phyloP scores from a whole-genome alignment of 2,329 filamentous ascomycete genomes.

The Fusarium compactum region DNA sequence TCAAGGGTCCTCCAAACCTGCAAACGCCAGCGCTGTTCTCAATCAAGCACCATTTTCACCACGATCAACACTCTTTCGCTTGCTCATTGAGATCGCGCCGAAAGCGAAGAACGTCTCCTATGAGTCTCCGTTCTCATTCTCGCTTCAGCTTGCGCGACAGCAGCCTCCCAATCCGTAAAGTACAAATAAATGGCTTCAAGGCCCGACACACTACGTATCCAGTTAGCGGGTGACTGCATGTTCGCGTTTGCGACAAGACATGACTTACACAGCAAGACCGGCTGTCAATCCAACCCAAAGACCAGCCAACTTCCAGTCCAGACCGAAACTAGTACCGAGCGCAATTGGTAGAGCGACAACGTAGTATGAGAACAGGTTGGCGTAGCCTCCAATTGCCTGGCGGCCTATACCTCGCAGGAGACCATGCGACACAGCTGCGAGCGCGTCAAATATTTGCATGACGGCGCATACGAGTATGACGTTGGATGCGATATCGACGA shows the following conservation, averaged over 20 bases:
- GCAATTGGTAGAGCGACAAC: constrained; percentile 83
- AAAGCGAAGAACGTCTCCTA: constrained; percentile 27
- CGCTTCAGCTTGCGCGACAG: constrained; percentile 40
- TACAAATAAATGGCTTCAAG: constrained; percentile 39
- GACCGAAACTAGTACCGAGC: constrained; percentile 78
- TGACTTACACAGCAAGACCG: constrained; percentile 71
- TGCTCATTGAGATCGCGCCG: neutral
- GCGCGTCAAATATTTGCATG: constrained; percentile 89
- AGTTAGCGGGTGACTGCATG: neutral
- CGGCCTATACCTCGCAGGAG: constrained; percentile 85
- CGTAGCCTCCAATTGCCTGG: constrained; percentile 87
- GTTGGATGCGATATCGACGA: constrained; percentile 72
- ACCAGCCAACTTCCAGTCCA: constrained; percentile 80
- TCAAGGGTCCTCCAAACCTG: neutral
- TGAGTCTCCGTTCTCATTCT: constrained; percentile 37
- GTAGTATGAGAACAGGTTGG: constrained; percentile 90
- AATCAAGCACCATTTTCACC: neutral
- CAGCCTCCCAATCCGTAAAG: constrained; percentile 40
- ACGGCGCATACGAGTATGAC: constrained; percentile 82
- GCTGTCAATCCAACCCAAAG: constrained; percentile 84
- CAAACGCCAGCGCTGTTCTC: neutral
- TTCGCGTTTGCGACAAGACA: fast-evolving
- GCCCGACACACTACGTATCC: constrained; percentile 23
- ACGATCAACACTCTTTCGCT: fast-evolving
- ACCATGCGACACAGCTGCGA: constrained; percentile 83